phyloP scores from a whole-genome alignment of 495 filamentous ascomycete genomes.

The Penicillium diatomitis region DNA sequence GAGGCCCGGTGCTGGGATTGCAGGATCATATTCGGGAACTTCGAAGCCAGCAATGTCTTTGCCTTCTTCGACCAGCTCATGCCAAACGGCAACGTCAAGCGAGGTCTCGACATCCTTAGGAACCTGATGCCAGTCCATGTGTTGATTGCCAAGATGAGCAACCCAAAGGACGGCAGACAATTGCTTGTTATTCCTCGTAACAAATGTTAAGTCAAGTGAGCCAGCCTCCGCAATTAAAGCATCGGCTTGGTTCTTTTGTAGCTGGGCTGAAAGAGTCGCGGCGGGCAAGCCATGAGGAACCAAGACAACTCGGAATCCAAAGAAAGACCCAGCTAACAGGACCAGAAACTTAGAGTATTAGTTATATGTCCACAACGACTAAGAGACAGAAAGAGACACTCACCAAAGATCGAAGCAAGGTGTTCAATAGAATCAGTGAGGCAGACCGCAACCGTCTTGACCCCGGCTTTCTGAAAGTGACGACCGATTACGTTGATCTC shows the following conservation, averaged over 20 bases:
- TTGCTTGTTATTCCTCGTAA: slow-evolving; percentile 55
- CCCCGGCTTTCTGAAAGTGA: slow-evolving; percentile 56
- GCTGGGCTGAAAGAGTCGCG: slow-evolving; percentile 54
- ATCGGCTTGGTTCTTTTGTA: slow-evolving; percentile 65
- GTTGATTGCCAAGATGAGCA: slow-evolving; percentile 79
- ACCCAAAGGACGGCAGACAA: slow-evolving; percentile 85
- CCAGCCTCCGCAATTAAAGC: slow-evolving; percentile 77
- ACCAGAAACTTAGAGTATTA: background rate
- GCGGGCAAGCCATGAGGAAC: slow-evolving; percentile 71
- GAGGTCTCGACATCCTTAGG: slow-evolving; percentile 61
- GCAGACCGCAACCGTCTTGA: slow-evolving; percentile 78
- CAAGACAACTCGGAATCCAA: slow-evolving; percentile 68
- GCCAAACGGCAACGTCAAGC: slow-evolving; percentile 76
- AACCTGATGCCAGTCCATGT: slow-evolving; percentile 85
- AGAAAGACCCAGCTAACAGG: slow-evolving; percentile 62
- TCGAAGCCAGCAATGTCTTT: slow-evolving; percentile 33
- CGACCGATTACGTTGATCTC: slow-evolving; percentile 84
- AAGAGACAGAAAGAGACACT: background rate
- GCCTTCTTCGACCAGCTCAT: slow-evolving; percentile 67
- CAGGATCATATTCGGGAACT: slow-evolving; percentile 43
- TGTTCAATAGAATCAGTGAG: slow-evolving; percentile 91
- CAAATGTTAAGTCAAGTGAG: slow-evolving; percentile 68
- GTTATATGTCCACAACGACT: background rate
- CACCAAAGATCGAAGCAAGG: slow-evolving; percentile 61
- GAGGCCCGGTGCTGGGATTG: slow-evolving; percentile 44